Base-by-base conservation (phyloP, 495 filamentous ascomycete species). In the Penicillium chermesinum region DNA sequence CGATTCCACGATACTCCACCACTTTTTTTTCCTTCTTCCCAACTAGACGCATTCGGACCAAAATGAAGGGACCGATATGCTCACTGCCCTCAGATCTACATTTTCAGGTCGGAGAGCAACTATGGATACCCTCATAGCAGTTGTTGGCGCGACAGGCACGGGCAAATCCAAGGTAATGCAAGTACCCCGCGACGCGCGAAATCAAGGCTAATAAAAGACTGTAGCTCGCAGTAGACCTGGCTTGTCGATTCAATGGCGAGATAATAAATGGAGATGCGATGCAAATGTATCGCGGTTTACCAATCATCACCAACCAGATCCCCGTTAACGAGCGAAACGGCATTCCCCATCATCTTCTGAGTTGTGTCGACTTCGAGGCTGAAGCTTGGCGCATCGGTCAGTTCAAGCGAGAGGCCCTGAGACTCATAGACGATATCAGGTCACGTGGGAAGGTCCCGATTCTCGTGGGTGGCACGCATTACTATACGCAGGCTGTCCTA, bases 251-350 rank as follows among this genome's bases (percentile, higher is more conserved):
- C 68, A 86, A 95, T 65, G 94, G 94, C 53, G 94, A 99, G 69
- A 80, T 99, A 44, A 88, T 99, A 73, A 99, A 99, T 62, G 90
- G 87, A 41, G 94, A 99, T 71, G 93, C 93, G n/a, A 93, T 99
- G 88, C 94, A 97, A 63, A 84, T 99, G 77, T 99, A 99, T 58
- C 74, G 81, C 27, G 94, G 91, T 7, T 73, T 99, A 15, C 90
- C 93, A 1, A 86, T 97, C 52, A 91, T 96, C 46, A 99, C 94
- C 14, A 99, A 99, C 66, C 91, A 97, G 61, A 83, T 96, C 50
- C 75, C 86, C 0, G 37, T 61, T 10, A 76, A 79, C 18, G 91
- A 99, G 60, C 82, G 82, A 60, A 77, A 84, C 49, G 87, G 85
- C 17, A 76, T 99, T 22, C 86, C 87, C 14, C 94, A 99, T 62